These are phyloP conservation scores for Lactarius hengduanensis DNA, from an alignment of 768 basidiomycete species.

Conservation along the genomic window DNA sequence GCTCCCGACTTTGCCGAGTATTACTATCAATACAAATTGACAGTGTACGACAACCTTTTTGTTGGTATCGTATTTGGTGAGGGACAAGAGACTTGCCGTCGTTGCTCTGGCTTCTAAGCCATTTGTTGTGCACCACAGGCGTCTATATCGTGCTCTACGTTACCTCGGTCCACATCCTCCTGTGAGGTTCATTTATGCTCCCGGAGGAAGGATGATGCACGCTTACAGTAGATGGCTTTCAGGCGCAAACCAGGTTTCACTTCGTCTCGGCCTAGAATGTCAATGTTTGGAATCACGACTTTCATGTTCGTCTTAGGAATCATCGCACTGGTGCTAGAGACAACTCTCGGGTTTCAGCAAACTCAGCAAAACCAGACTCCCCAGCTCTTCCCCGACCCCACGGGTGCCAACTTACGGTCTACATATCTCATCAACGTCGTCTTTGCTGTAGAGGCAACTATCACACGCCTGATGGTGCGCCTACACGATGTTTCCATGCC, in stretches of 20 bases:
- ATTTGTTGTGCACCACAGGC: not conserved
- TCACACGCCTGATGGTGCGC: too few relatives aligned
- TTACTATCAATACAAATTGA: not conserved
- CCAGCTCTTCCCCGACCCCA: too few relatives aligned
- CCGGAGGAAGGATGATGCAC: not conserved
- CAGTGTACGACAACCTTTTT: conserved; percentile 2
- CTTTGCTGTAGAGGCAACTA: too few relatives aligned
- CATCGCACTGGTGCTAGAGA: conserved; percentile 1
- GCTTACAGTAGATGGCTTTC: not conserved
- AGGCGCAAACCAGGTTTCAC: not conserved
- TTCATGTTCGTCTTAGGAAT: not conserved
- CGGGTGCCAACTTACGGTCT: too few relatives aligned
- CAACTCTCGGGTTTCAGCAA: not conserved
- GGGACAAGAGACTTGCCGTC: not conserved
- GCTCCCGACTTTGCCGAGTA: too few relatives aligned
- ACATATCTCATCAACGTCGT: too few relatives aligned
- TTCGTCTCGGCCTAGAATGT: not conserved
- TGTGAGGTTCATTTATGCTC: not conserved
- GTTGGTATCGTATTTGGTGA: not conserved
- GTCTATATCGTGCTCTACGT: not conserved
- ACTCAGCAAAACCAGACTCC: too few relatives aligned
- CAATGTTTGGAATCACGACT: not conserved
- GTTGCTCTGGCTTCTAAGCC: not conserved
- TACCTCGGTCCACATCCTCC: not conserved
- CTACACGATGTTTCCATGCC: too few relatives aligned